A percentile compares a stretch with the other conserved stretches of the same genome.
Evolutionary conservation across 2,329 filamentous ascomycete genomes (phyloP).

Genomic region (Trematosphaeria pertusa): DNA sequence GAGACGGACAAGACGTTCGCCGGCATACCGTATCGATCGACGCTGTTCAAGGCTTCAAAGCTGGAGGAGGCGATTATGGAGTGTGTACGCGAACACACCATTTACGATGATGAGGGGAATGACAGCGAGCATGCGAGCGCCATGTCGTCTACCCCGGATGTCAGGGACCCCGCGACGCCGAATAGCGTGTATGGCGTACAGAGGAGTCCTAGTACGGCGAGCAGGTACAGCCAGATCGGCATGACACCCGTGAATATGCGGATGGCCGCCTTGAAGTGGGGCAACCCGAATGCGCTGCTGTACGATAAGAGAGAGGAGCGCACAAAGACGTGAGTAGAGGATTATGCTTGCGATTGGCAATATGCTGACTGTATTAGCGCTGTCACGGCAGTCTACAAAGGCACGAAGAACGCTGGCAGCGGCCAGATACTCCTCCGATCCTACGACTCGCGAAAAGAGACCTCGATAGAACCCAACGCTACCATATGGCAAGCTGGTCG

Average conservation of each 20-base stretch:
- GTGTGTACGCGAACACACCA: slow-evolving; percentile 80
- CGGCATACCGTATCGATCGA: slow-evolving; percentile 92
- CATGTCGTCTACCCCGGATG: slow-evolving; percentile 52
- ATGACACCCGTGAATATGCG: slow-evolving; percentile 64
- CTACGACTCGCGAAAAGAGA: slow-evolving; percentile 93
- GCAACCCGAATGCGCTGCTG: slow-evolving; percentile 84
- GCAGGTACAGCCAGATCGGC: slow-evolving; percentile 80
- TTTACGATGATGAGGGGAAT: slow-evolving; percentile 82
- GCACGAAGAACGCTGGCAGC: slow-evolving; percentile 70
- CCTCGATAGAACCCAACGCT: slow-evolving; percentile 88
- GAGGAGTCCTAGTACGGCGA: slow-evolving; percentile 79
- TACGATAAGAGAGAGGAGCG: slow-evolving; percentile 87
- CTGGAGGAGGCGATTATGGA: slow-evolving; percentile 92
- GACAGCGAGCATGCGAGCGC: slow-evolving; percentile 59
- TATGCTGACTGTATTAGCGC: slow-evolving; percentile 62
- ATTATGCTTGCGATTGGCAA: not conserved
- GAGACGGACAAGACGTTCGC: slow-evolving; percentile 98
- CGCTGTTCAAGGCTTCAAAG: slow-evolving; percentile 95
- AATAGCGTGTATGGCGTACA: slow-evolving; percentile 46
- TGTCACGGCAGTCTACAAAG: slow-evolving; percentile 89
- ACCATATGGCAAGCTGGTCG: slow-evolving; percentile 97
- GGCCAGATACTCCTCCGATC: slow-evolving; percentile 80
- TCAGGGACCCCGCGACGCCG: slow-evolving; percentile 49
- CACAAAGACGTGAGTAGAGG: slow-evolving; percentile 81
- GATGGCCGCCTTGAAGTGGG: slow-evolving; percentile 63